Conservation (phyloP, 2,329 filamentous ascomycete genomes). For the Raffaelea albimanens region DNA sequence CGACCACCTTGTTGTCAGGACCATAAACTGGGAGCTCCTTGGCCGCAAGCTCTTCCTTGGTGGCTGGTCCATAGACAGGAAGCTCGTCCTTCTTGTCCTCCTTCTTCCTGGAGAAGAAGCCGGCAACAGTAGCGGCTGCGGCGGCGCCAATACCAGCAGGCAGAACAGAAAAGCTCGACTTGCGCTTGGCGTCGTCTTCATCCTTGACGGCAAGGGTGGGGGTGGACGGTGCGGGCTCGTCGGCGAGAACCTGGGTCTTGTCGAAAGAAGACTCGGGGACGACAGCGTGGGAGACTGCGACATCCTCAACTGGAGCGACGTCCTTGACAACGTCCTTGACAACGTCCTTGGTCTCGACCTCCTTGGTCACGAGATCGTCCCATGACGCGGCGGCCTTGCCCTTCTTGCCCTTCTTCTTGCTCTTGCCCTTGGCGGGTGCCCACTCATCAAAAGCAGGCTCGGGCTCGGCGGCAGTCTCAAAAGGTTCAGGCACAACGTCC, state of each 20-base stretch:
- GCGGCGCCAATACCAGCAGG: neutral
- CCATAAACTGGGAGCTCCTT: neutral
- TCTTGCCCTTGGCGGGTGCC: neutral
- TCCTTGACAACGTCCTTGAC: neutral
- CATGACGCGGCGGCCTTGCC: constrained; percentile 13
- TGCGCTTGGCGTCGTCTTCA: neutral
- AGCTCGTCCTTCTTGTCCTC: constrained; percentile 1
- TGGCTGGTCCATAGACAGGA: neutral
- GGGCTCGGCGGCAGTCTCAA: too few species aligned
- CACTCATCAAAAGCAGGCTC: neutral
- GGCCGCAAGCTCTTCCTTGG: constrained; percentile 1
- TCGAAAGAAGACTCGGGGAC: too few species aligned
- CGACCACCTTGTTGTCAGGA: neutral
- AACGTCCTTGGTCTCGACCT: neutral
- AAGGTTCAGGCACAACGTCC: neutral
- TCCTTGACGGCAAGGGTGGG: neutral
- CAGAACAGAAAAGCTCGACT: neutral
- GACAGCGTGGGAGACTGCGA: neutral
- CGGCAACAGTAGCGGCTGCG: neutral
- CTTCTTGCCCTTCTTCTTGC: neutral
- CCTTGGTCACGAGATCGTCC: neutral
- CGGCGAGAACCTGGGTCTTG: too few species aligned
- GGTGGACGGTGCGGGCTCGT: too few species aligned
- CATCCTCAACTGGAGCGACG: neutral
- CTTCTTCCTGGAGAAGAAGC: neutral